A percentile compares a stretch with the other conserved stretches of the same genome.
phyloP scores from a whole-genome alignment of 371 early-diverging fungal genomes.

The Coemansia sp. region DNA sequence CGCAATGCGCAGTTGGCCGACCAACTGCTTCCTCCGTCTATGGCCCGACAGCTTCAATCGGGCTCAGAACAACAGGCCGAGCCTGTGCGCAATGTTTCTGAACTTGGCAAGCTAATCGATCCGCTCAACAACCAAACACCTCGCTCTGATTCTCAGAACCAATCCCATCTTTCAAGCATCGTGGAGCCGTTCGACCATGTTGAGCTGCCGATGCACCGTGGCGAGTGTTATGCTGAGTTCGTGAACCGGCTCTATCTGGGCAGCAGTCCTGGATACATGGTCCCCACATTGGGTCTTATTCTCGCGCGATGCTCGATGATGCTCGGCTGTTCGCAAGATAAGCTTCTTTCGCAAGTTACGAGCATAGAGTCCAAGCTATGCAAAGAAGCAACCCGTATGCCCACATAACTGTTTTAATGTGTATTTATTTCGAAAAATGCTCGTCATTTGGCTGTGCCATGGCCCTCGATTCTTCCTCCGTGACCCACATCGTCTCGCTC shows the following conservation, averaged over 20 bases:
- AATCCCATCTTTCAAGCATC: neutral
- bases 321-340: slow-evolving; percentile 15
- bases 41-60: neutral
- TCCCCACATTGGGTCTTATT: slow-evolving; percentile 33
- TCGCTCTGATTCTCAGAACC: neutral
- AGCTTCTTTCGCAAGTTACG: neutral
- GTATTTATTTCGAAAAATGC: slow-evolving; percentile 1
- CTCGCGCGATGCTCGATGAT: slow-evolving; percentile 39
- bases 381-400: neutral
- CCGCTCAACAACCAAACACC: neutral
- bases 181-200: slow-evolving; percentile 26
- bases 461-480: slow-evolving; percentile 36
- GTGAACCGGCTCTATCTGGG: no score
- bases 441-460: neutral
- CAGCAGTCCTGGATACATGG: slow-evolving; percentile 23
- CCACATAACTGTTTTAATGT: neutral
- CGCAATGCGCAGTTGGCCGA: neutral
- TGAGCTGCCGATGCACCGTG: slow-evolving; percentile 21
- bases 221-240: slow-evolving; percentile 14
- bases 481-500: slow-evolving; percentile 50
- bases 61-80: neutral
- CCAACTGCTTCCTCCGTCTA: neutral
- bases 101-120: neutral
- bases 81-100: neutral
- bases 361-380: slow-evolving; percentile 5